phyloP scores from a whole-genome alignment of 2,329 filamentous ascomycete genomes.

The Fusarium luffae region DNA sequence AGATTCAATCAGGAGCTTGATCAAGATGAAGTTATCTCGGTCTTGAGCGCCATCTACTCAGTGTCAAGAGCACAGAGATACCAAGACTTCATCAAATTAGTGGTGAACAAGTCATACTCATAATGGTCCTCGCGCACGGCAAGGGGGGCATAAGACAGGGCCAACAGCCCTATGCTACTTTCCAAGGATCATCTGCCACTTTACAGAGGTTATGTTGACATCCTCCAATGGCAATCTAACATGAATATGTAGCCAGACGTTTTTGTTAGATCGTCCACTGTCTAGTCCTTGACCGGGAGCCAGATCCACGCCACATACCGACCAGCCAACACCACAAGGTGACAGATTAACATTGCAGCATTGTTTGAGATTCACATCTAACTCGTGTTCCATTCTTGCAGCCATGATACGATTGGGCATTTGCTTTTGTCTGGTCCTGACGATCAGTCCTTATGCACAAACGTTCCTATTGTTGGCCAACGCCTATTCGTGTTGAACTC shows the following conservation, averaged over 20 bases:
- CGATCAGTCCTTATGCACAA: constrained; percentile 18
- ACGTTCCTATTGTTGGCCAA: not conserved
- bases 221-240: not conserved
- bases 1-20: not conserved
- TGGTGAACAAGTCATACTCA: not conserved
- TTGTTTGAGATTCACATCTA: constrained; percentile 32
- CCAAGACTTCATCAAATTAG: not conserved
- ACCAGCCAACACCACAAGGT: constrained; percentile 22
- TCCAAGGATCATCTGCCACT: not conserved
- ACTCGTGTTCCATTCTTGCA: constrained; percentile 15
- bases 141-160: not conserved
- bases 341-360: constrained; percentile 5
- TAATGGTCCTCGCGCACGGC: constrained; percentile 2
- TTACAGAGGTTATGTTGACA: not conserved
- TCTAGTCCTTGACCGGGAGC: constrained; percentile 18
- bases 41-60: not conserved
- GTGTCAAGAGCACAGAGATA: not conserved
- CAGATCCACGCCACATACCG: constrained; percentile 43
- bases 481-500: constrained; percentile 3
- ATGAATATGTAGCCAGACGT: constrained; percentile 20
- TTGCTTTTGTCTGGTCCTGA: constrained; percentile 28
- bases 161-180: not conserved
- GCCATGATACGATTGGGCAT: constrained; percentile 4
- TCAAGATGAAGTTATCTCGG: not conserved
- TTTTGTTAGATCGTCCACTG: constrained; percentile 26